Evolutionary conservation across 75 land plant genomes (phyloP), one percentile per base, ranked within the genome.

Genomic region (Cryptomeria japonica): DNA sequence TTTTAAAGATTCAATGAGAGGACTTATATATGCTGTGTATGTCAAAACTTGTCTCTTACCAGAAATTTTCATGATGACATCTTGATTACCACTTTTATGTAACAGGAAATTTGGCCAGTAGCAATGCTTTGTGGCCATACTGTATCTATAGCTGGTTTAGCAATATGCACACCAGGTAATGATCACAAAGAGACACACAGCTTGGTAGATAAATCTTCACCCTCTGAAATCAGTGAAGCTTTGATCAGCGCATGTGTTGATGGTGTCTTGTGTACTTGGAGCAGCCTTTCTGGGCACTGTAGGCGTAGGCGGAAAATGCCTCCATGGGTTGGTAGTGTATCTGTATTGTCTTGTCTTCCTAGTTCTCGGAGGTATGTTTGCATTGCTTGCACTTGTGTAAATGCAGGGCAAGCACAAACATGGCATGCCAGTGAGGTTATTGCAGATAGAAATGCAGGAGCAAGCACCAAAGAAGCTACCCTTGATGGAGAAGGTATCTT

Each of bases 81-180:
- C 25, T 56, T 37, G 36, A 34, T 34, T 11, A 82, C 53, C 49
- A n/a, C 47, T 44, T 44, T 82, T 82, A 82, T 82, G 82, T 76
- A 79, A 88, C 90, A 89, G 92, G 92, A 89, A 49, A 34, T 91
- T 32, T 86, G 85, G 77, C 94, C 95, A 31, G 61, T 90, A 85
- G 93, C 97, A 31, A 49, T 97, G 87, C 91, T 97, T 56, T 96
- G 96, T 89, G 99, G 99, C 6, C 99, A 97, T 87, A 90, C 96
- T 77, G 90, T 94, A 16, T 77, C 91, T 3, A 90, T 97, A 11
- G 92, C 90, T 31, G 94, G 86, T 88, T 92, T 97, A 16, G 90
- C 70, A 46, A 86, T 91, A 19, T 95, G 98, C 79, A 86, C 49
- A 79, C 90, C 93, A 25, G 86, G 86, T 61, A 58, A 90, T 22